phyloP scores from a whole-genome alignment of 495 filamentous ascomycete species.

The Niebla homalea region DNA sequence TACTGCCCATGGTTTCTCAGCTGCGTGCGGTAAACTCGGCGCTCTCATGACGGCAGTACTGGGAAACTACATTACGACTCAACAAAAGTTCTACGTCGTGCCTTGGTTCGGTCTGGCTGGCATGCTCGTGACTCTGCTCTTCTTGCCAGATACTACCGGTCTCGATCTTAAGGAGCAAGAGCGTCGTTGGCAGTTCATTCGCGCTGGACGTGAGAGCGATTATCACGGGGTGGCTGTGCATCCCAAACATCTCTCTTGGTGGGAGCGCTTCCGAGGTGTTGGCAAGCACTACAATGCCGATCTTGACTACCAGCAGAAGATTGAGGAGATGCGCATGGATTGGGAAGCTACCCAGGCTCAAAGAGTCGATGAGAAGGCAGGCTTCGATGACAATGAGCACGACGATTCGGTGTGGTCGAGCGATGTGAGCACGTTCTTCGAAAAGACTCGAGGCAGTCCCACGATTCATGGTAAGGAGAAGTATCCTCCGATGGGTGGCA shows the following conservation, averaged over 20 bases:
- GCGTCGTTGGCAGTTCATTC: slow-evolving; percentile 70
- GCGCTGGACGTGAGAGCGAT: slow-evolving; percentile 55
- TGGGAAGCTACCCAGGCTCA: slow-evolving; percentile 45
- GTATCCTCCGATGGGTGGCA: slow-evolving; percentile 1
- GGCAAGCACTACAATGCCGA: slow-evolving; percentile 69
- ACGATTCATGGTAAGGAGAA: slow-evolving; percentile 14
- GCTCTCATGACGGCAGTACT: slow-evolving; percentile 72
- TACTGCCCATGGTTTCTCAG: slow-evolving; percentile 79
- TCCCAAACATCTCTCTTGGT: slow-evolving; percentile 69
- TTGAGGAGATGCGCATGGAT: slow-evolving; percentile 60
- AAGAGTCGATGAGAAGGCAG: slow-evolving; percentile 34
- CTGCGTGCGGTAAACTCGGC: slow-evolving; percentile 70
- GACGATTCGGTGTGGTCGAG: slow-evolving; percentile 24
- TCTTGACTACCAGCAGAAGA: slow-evolving; percentile 62
- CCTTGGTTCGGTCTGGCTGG: slow-evolving; percentile 84
- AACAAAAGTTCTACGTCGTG: slow-evolving; percentile 71
- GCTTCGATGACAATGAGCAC: slow-evolving; percentile 16
- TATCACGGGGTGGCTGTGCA: slow-evolving; percentile 86
- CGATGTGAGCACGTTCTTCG: slow-evolving; percentile 29
- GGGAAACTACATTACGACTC: slow-evolving; percentile 71
- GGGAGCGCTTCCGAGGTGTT: slow-evolving; percentile 57
- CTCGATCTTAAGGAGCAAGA: slow-evolving; percentile 92
- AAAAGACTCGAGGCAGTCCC: slow-evolving; percentile 21
- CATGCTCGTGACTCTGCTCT: slow-evolving; percentile 61
- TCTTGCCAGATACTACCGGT: slow-evolving; percentile 85